Percentiles rank a stretch among this genome's conserved stretches.
Evolutionary conservation across 257 asterid genomes (phyloP).

Genomic region (Solanum ossicruentum): DNA sequence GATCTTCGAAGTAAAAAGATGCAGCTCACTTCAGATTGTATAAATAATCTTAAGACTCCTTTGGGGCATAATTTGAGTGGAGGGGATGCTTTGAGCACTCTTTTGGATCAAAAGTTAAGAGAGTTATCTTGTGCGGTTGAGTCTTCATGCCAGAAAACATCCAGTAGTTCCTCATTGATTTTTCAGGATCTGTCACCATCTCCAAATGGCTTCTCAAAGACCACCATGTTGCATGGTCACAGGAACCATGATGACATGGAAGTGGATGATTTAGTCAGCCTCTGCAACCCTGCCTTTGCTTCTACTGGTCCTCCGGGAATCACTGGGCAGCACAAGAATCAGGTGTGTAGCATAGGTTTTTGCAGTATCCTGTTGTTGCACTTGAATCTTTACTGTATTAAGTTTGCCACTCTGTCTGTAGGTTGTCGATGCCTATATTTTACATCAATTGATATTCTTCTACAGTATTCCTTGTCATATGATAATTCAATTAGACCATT

Average conservation of each 20-base stretch:
- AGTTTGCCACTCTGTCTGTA: not conserved
- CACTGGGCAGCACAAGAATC: constrained; percentile 15
- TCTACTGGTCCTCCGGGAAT: constrained; percentile 15
- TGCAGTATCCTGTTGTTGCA: not conserved
- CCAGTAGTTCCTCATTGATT: constrained; percentile 4
- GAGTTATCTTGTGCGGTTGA: constrained; percentile 55
- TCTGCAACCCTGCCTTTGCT: constrained; percentile 9
- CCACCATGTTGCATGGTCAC: constrained; percentile 16
- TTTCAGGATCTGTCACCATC: constrained; percentile 14
- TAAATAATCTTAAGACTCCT: constrained; percentile 16
- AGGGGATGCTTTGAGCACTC: constrained; percentile 57
- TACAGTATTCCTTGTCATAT: not conserved
- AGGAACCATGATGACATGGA: constrained; percentile 14
- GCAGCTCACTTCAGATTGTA: constrained; percentile 20
- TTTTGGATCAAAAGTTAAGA: constrained; percentile 70
- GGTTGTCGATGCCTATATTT: not conserved
- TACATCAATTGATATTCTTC: not conserved
- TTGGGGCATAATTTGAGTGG: constrained; percentile 28
- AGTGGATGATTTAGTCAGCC: constrained; percentile 21
- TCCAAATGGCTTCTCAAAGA: constrained; percentile 11
- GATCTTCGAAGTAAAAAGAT: constrained; percentile 32
- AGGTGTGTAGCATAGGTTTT: constrained; percentile 20
- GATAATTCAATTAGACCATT: not conserved
- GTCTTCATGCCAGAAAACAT: constrained; percentile 26
- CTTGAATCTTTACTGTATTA: not conserved